Evolutionary conservation across 1,284 basidiomycete genomes (phyloP).

Genomic region (Tilletiaria anomala): DNA sequence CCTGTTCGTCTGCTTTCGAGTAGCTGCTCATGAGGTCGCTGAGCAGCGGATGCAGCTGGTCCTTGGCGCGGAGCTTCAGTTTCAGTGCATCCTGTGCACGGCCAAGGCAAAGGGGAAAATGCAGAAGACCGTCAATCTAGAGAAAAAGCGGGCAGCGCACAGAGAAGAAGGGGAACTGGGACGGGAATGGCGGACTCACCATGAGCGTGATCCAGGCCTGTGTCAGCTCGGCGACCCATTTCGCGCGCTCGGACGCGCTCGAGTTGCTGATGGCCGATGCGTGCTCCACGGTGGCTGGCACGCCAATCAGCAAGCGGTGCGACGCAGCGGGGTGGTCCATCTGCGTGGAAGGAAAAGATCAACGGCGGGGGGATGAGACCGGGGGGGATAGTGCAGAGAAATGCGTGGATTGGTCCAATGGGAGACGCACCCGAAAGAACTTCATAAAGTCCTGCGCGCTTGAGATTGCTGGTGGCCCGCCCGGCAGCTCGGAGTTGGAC

Average conservation of each 20-base stretch:
- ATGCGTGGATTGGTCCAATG: too few relatives aligned
- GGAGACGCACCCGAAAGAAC: background rate
- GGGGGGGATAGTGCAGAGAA: too few relatives aligned
- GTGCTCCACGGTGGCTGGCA: conserved; percentile 92
- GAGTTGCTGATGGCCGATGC: conserved; percentile 47
- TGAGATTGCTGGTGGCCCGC: background rate
- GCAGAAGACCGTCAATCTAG: too few relatives aligned
- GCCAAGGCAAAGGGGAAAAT: too few relatives aligned
- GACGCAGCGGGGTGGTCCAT: conserved; percentile 90
- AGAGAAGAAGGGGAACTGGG: too few relatives aligned
- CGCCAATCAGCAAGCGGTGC: conserved; percentile 76
- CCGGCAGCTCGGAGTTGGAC: background rate
- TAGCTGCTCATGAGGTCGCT: conserved; percentile 77
- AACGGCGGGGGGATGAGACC: too few relatives aligned
- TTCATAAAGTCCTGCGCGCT: conserved; percentile 1
- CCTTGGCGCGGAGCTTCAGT: conserved; percentile 79
- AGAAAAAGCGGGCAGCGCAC: too few relatives aligned
- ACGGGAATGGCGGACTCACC: too few relatives aligned
- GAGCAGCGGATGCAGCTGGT: conserved; percentile 84
- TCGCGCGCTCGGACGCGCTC: conserved; percentile 61
- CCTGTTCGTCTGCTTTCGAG: conserved; percentile 7
- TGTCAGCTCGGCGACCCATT: conserved; percentile 97
- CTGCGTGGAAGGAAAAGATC: conserved; percentile 34
- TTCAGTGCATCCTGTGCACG: conserved; percentile 94
- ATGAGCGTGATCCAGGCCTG: conserved; percentile 93